Base-by-base conservation (phyloP, 106 monocot species). In the Narthecium ossifragum region DNA sequence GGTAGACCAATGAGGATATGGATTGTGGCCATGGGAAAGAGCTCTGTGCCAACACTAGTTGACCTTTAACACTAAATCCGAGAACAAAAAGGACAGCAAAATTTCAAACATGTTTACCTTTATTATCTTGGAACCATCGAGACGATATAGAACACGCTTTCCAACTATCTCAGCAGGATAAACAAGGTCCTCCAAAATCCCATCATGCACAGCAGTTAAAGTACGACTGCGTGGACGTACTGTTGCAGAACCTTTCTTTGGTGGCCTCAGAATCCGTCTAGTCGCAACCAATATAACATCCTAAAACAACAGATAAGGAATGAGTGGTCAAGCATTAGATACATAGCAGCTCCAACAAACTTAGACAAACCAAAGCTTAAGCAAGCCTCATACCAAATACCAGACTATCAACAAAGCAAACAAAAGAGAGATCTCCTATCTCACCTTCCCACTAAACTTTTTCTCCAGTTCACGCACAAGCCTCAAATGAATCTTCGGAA, bases 401-500 rank as follows among this genome's bases (percentile, higher is more conserved):
- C 14, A 43, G 17, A 12, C 2, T 17, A 14, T 41, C 17, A 41
- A 43, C 4, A 43, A 0, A 43, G 18, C 17, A 43, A 8, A 12
- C 9, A 17, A 6, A 4, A 43, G 10, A 17, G 18, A 43, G n/a
- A n/a, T n/a, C n/a, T n/a, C n/a, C n/a, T n/a, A 43, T 18, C 56
- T 66, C 27, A 93, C 88, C 85, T 88, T 93, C 21, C 88, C 93
- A 61, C 93, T 85, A 63, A 93, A 93, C 69, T 93, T 93, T 69
- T 88, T 88, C 75, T 93, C 93, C 27, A 92, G 34, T 48, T 92
- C 92, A 53, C 88, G 75, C 26, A 94, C 89, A 46, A 94, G 93
- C 65, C 85, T 85, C 9, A 83, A 68, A 67, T 94, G 93, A 51
- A 94, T 75, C 77, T 94, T 94, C 71, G 60, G 75, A 62, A 80